A percentile compares a stretch with the other conserved stretches of the same genome.
Conservation (phyloP, 192 early-diverging fungal genomes). For the Coemansia sp. region DNA sequence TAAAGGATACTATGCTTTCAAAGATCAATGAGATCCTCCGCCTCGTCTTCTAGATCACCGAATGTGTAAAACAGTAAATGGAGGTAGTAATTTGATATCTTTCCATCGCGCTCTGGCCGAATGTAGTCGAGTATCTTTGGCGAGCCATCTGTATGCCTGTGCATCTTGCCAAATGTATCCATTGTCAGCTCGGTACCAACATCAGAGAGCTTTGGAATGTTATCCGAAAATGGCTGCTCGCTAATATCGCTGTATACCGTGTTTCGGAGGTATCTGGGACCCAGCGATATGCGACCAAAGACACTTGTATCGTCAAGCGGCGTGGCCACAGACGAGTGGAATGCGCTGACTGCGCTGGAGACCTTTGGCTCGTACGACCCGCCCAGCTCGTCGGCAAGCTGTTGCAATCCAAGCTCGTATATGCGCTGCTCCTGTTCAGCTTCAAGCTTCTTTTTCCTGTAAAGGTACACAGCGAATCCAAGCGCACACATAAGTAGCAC, state of each 20-base stretch:
- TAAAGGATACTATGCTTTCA: background rate
- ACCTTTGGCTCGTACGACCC: conserved; percentile 50
- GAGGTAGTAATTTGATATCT: conserved; percentile 38
- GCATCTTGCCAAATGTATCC: conserved; percentile 43
- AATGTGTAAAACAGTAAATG: conserved; percentile 29
- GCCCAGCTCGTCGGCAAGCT: conserved; percentile 51
- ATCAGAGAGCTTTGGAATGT: conserved; percentile 40
- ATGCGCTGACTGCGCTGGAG: conserved; percentile 36
- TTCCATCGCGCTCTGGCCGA: conserved; percentile 42
- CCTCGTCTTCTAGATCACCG: conserved; percentile 6
- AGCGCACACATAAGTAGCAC: conserved; percentile 31
- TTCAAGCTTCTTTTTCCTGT: conserved; percentile 25
- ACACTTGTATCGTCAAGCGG: conserved; percentile 30
- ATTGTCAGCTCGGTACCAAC: conserved; percentile 41
- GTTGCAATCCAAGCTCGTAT: conserved; percentile 51
- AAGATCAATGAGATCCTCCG: conserved; percentile 21
- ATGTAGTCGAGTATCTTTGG: conserved; percentile 48
- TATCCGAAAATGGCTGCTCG: conserved; percentile 42
- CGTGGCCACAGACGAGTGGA: conserved; percentile 36
- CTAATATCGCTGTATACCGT: conserved; percentile 30
- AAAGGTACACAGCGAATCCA: conserved; percentile 16
- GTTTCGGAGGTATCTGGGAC: conserved; percentile 24
- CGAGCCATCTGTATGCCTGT: conserved; percentile 44
- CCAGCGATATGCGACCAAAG: conserved; percentile 19
- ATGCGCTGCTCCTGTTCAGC: conserved; percentile 38